phyloP scores from a whole-genome alignment of 768 basidiomycete species.

The Strobilomyces confusus region DNA sequence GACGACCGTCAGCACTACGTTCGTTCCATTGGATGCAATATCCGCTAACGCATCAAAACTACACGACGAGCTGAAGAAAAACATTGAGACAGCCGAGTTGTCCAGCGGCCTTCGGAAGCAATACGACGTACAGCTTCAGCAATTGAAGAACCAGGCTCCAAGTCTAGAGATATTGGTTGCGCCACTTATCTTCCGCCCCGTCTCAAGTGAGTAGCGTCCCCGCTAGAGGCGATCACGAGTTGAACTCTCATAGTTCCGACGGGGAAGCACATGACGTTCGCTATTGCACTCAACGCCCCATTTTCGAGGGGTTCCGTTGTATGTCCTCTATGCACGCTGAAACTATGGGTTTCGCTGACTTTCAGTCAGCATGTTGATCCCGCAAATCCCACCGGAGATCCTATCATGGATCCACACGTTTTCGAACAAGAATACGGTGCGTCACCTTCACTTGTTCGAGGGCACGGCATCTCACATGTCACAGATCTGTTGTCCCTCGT shows the following conservation, averaged over 20 bases:
- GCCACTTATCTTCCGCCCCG: not conserved
- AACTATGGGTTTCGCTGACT: not conserved
- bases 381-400: not conserved
- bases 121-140: constrained; percentile 1
- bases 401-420: not conserved
- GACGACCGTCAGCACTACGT: not conserved
- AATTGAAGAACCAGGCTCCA: constrained; percentile 1
- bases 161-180: not conserved
- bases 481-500: not conserved
- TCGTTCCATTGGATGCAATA: not conserved
- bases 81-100: not conserved
- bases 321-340: not conserved
- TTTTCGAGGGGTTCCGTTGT: constrained; percentile 2
- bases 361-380: not conserved
- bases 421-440: constrained; percentile 1
- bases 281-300: not conserved
- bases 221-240: not conserved
- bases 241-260: not conserved
- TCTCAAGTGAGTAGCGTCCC: not conserved
- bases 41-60: not conserved
- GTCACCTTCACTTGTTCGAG: not conserved
- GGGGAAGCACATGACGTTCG: not conserved
- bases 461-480: not conserved
- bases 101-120: constrained; percentile 1
- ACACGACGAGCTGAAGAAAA: not conserved